phyloP scores from a whole-genome alignment of 2,329 filamentous ascomycete genomes.

The Fusarium sp. region DNA sequence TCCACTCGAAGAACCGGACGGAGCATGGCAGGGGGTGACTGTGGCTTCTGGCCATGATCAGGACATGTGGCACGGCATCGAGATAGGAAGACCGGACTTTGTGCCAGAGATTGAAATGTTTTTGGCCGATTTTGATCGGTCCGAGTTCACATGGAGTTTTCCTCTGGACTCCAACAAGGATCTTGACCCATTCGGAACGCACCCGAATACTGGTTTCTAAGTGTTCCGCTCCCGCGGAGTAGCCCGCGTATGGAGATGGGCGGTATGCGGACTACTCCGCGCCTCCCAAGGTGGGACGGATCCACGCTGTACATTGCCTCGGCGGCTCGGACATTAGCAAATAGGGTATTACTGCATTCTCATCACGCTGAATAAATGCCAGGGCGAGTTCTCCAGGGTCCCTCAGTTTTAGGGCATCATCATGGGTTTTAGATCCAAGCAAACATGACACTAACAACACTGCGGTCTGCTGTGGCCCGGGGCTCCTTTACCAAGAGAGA shows the following conservation, averaged over 20 bases:
- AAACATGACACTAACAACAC: slow-evolving; percentile 1
- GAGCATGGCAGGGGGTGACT: slow-evolving; percentile 2
- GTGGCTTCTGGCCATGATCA: neutral
- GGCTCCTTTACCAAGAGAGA: neutral
- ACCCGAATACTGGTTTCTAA: neutral
- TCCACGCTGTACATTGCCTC: neutral
- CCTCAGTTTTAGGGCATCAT: neutral
- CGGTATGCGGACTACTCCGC: slow-evolving; percentile 5
- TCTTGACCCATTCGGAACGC: neutral
- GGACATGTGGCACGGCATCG: neutral
- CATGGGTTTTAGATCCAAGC: neutral
- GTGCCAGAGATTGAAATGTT: slow-evolving; percentile 35
- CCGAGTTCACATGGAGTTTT: slow-evolving; percentile 28
- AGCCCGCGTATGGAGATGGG: neutral
- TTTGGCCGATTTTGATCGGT: slow-evolving; percentile 25
- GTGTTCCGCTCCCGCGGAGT: neutral
- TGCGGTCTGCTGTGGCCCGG: neutral
- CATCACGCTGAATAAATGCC: neutral
- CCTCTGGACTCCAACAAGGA: slow-evolving; percentile 16
- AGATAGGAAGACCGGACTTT: neutral
- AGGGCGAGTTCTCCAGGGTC: neutral
- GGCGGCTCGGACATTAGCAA: neutral
- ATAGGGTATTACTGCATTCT: neutral
- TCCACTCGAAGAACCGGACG: neutral
- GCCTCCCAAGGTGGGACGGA: neutral